phyloP scores from a whole-genome alignment of 805 yeast species.

The Schizosaccharomyces octosporus region DNA sequence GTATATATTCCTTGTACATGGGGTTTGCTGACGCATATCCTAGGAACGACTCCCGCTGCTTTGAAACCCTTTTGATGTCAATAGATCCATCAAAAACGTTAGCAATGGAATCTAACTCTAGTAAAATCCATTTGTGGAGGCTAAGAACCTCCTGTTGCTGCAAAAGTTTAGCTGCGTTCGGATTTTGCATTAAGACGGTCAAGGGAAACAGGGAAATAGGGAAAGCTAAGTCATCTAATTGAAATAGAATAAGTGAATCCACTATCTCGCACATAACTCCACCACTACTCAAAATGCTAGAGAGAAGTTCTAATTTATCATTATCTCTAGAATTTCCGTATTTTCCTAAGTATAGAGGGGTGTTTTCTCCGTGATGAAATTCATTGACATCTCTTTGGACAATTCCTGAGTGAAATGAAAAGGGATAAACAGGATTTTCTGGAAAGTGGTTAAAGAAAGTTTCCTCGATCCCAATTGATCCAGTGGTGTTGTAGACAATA shows the following conservation, averaged over 20 bases:
- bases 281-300: constrained; percentile 7
- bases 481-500: constrained; percentile 22
- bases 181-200: constrained; percentile 8
- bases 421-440: constrained; percentile 27
- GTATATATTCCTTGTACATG: neutral
- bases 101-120: neutral
- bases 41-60: neutral
- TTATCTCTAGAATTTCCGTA: neutral
- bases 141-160: neutral
- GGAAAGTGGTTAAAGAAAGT: constrained; percentile 31
- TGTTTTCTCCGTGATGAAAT: constrained; percentile 5
- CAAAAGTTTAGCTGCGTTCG: constrained; percentile 2
- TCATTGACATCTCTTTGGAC: constrained; percentile 7
- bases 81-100: neutral
- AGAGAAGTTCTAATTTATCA: constrained; percentile 5
- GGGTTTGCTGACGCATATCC: neutral
- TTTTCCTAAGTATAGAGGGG: constrained; percentile 6
- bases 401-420: constrained; percentile 21
- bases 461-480: constrained; percentile 39
- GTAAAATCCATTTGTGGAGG: neutral
- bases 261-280: constrained; percentile 6
- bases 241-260: constrained; percentile 7
- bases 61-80: neutral
- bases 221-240: constrained; percentile 8
- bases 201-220: constrained; percentile 8